A percentile compares a stretch with the other conserved stretches of the same genome.
phyloP scores from a whole-genome alignment of 2,329 filamentous ascomycete species.

The Colletotrichum spaethianum region DNA sequence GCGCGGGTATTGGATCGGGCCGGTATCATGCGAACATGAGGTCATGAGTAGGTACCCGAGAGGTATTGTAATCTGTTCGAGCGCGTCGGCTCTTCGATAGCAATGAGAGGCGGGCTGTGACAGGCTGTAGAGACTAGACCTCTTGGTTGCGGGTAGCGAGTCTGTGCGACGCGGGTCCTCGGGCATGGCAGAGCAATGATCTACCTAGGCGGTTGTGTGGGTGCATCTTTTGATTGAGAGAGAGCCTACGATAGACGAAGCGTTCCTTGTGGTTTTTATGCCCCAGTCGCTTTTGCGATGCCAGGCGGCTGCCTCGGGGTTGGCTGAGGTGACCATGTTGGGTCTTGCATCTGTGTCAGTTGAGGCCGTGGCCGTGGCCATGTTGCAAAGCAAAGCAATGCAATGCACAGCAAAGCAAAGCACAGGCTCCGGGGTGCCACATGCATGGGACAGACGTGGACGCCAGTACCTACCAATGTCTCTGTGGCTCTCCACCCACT shows the following conservation, averaged over 20 bases:
- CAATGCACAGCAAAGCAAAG: background rate
- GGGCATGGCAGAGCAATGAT: background rate
- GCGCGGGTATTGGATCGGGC: background rate
- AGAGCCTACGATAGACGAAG: constrained; percentile 4
- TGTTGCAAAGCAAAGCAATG: constrained; percentile 11
- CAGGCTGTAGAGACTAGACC: background rate
- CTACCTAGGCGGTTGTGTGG: background rate
- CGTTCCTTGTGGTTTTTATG: constrained; percentile 1
- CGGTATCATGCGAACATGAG: background rate
- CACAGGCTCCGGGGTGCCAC: constrained; percentile 21
- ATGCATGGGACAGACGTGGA: constrained; percentile 26
- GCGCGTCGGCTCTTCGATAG: background rate
- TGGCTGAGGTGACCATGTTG: constrained; percentile 2
- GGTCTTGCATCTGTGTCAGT: constrained; percentile 10
- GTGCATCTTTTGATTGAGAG: background rate
- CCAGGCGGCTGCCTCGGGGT: background rate
- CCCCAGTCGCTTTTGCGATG: background rate
- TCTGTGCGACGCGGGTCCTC: background rate
- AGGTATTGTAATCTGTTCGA: background rate
- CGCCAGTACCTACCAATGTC: constrained; percentile 7
- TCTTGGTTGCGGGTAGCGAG: background rate
- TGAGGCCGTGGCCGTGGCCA: background rate
- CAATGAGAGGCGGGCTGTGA: background rate
- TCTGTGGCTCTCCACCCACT: constrained; percentile 1
- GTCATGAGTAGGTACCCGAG: background rate